These are phyloP conservation scores for Neurospora sp. DNA, from an alignment of 495 filamentous ascomycete genomes.

Conservation along the genomic window DNA sequence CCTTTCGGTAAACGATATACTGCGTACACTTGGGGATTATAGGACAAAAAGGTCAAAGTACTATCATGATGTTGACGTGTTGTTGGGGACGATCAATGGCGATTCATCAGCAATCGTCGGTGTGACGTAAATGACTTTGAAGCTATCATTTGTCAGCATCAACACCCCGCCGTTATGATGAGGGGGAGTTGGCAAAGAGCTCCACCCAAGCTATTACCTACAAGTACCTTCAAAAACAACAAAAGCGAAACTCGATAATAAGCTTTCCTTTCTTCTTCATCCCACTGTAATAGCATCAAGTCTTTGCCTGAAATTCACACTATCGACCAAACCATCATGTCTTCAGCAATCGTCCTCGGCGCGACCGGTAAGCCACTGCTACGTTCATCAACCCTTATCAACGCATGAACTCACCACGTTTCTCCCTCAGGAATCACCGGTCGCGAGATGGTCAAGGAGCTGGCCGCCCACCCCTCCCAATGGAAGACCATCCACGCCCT, in stretches of 20 bases:
- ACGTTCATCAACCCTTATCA: neutral
- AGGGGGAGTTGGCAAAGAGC: too few species aligned
- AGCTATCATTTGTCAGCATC: neutral
- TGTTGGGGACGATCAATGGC: neutral
- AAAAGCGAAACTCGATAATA: neutral
- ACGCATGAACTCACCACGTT: neutral
- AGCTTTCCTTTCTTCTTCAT: neutral
- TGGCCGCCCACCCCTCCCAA: constrained; percentile 26
- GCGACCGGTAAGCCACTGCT: constrained; percentile 10
- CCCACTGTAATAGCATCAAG: neutral
- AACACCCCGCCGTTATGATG: neutral
- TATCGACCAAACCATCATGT: constrained; percentile 2
- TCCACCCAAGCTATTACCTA: too few species aligned
- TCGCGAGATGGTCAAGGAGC: constrained; percentile 34
- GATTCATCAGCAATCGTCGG: neutral
- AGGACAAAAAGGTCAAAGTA: too few species aligned
- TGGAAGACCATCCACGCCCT: constrained; percentile 35
- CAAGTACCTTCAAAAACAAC: neutral
- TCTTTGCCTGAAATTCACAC: neutral
- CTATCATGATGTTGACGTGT: neutral
- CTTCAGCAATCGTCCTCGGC: constrained; percentile 14
- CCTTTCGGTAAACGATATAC: neutral
- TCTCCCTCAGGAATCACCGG: constrained; percentile 33
- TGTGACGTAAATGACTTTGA: neutral
- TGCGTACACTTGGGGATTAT: too few species aligned